Percentiles rank a stretch among this genome's conserved stretches.
phyloP scores from a whole-genome alignment of 345 rosid species.

The Salix viminalis region DNA sequence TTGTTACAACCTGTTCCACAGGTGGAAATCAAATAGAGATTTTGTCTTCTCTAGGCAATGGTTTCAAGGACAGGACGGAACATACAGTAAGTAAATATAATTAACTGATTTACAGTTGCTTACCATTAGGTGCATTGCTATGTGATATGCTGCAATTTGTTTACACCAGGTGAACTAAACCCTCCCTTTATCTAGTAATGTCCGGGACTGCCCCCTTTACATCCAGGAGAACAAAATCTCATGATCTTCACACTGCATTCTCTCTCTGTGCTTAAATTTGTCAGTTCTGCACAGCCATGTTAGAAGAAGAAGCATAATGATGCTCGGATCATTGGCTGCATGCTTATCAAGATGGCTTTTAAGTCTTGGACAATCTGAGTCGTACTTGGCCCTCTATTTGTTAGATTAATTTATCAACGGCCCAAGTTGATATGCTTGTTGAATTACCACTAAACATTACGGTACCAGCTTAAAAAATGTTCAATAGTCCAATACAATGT shows the following conservation, averaged over 20 bases:
- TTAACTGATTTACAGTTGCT: constrained; percentile 9
- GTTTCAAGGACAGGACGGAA: constrained; percentile 95
- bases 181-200: neutral
- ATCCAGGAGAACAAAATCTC: neutral
- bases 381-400: neutral
- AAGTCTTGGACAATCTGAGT: neutral
- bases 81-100: constrained; percentile 66
- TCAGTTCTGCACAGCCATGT: neutral
- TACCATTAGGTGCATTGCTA: neutral
- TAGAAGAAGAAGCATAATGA: neutral
- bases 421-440: neutral
- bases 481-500: neutral
- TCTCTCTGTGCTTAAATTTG: neutral
- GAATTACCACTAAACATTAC: no score
- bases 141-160: neutral
- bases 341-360: neutral
- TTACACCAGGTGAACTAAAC: neutral
- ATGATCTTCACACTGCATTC: neutral
- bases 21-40: constrained; percentile 92
- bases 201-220: neutral
- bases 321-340: neutral
- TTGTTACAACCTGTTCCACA: constrained; percentile 36
- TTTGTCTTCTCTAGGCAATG: constrained; percentile 95
- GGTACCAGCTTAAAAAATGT: neutral
- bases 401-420: neutral